phyloP scores from a whole-genome alignment of 352 stramenopile genomes.

The Globisporangium camurandrum region DNA sequence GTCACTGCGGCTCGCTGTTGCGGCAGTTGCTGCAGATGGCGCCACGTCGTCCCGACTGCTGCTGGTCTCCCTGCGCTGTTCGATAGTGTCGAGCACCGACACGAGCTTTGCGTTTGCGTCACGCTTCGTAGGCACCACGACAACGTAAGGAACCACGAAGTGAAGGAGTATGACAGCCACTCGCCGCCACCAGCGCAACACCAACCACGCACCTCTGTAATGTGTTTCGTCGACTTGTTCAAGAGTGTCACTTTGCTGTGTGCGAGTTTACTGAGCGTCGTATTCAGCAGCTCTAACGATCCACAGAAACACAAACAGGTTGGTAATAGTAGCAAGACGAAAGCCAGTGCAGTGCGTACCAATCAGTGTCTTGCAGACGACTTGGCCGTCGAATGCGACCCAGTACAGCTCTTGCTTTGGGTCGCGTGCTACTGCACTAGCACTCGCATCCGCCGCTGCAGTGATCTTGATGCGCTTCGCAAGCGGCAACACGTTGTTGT shows the following conservation, averaged over 20 bases:
- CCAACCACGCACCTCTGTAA: conserved; percentile 10
- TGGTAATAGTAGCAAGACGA: conserved; percentile 4
- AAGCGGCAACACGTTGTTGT: conserved; percentile 16
- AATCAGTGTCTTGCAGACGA: conserved; percentile 69
- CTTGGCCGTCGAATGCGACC: conserved; percentile 50
- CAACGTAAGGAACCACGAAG: too few species aligned
- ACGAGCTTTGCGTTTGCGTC: conserved; percentile 11
- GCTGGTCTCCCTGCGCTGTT: neutral
- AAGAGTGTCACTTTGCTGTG: conserved; percentile 21
- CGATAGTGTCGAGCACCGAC: conserved; percentile 7
- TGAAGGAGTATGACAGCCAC: neutral
- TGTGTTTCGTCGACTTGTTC: conserved; percentile 18
- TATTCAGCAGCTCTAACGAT: conserved; percentile 31
- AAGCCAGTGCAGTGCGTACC: conserved; percentile 19
- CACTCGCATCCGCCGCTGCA: conserved; percentile 1
- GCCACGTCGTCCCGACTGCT: neutral
- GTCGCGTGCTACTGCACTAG: conserved; percentile 7
- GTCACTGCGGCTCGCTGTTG: too few species aligned
- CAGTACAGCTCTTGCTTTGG: conserved; percentile 48
- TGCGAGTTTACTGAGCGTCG: conserved; percentile 26
- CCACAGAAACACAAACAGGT: neutral
- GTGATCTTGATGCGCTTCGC: conserved; percentile 49
- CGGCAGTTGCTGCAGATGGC: neutral
- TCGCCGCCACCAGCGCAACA: neutral
- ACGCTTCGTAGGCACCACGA: neutral